Evolutionary conservation across 257 asterid genomes (phyloP).

Genomic region (Scutellaria galericulata): DNA sequence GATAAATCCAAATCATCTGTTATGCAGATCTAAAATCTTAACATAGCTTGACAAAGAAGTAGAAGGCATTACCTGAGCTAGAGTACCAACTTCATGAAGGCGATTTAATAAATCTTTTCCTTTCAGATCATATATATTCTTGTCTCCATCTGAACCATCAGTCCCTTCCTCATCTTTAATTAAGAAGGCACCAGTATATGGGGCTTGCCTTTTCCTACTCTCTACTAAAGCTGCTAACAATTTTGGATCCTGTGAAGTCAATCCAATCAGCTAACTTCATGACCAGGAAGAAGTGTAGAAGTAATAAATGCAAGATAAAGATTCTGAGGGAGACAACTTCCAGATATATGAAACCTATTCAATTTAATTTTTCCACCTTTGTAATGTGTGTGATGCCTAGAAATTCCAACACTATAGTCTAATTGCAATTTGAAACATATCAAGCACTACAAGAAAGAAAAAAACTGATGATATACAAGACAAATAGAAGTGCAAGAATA

Average conservation of each 20-base stretch:
- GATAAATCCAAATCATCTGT: constrained; percentile 40
- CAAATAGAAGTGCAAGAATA: constrained; percentile 25
- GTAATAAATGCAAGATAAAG: constrained; percentile 6
- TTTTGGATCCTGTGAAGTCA: constrained; percentile 81
- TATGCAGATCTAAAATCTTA: constrained; percentile 26
- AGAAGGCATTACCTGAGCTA: constrained; percentile 76
- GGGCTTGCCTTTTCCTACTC: constrained; percentile 93
- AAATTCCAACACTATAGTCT: constrained; percentile 10
- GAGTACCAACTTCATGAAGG: constrained; percentile 94
- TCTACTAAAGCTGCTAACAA: constrained; percentile 90
- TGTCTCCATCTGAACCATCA: constrained; percentile 80
- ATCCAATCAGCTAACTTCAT: constrained; percentile 27
- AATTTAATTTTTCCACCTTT: background rate
- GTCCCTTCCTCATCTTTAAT: constrained; percentile 79
- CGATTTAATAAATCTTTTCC: constrained; percentile 86
- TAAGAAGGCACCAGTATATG: constrained; percentile 98
- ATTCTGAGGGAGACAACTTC: constrained; percentile 6
- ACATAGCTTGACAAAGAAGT: constrained; percentile 35
- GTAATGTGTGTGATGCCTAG: background rate
- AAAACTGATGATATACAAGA: constrained; percentile 15
- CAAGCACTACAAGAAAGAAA: constrained; percentile 13
- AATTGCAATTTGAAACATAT: background rate
- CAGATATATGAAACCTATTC: background rate
- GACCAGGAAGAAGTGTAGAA: constrained; percentile 15
- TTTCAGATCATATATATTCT: constrained; percentile 69